Evolutionary conservation across 208 protist genomes (phyloP), one percentile per base, ranked within the genome.

Genomic region (Baffinella frigidus): DNA sequence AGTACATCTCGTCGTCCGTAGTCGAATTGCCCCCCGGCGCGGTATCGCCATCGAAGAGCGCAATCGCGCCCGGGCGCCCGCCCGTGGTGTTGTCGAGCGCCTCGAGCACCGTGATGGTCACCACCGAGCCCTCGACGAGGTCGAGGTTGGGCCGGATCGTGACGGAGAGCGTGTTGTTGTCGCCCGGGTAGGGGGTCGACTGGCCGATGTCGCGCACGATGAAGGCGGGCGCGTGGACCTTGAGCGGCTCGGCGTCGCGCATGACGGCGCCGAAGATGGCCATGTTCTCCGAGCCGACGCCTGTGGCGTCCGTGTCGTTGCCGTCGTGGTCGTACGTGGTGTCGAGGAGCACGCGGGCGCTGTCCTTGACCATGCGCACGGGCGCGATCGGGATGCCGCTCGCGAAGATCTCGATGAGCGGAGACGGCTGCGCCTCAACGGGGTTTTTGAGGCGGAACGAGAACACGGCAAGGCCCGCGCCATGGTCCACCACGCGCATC

Each of bases 171-270:
- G 71, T 80, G 71, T 80, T 80, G 33, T 80, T 80, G 20, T 17
- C 71, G 11, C 71, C 71, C 35, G 36, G 83, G 51, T 73, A 90
- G 0, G 83, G 83, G 11, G 33, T 38, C 45, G 51, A 43, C 41
- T 90, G 83, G 9, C 83, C 83, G 20, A 90, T 50, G 24, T 90
- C 51, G 51, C 41, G 30, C 61, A 74, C 41, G 56, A 39, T 50
- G 39, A 90, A 50, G 14, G 33, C 83, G 11, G 83, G 83, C 11
- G 33, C 64, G 45, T 90, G 41, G 9, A 90, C 83, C 11, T 73
- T 67, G n/a, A 90, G 33, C 44, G 83, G 83, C 30, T 35, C 27
- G 3, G 83, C n/a, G 30, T 90, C 83, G 56, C 20, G 56, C 3
- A 33, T n/a, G 24, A 64, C 56, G 30, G 56, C 20, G 24, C 30